Percentiles rank a stretch among this genome's conserved stretches.
Evolutionary conservation across 2,329 filamentous ascomycete genomes (phyloP).

Genomic region (Phaeosphaeriaceae sp.): DNA sequence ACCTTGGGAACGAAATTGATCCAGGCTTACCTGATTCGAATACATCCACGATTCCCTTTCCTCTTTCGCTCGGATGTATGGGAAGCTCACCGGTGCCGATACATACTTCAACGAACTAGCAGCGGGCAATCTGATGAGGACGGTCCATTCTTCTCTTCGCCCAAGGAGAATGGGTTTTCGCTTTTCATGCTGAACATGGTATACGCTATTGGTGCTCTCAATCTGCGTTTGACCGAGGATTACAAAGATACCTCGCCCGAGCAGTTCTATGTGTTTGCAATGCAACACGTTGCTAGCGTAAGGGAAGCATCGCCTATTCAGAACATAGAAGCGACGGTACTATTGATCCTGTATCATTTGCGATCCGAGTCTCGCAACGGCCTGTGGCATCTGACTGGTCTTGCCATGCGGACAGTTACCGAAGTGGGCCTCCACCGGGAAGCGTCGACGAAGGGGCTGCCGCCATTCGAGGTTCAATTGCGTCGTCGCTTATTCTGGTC

Average conservation of each 20-base stretch:
- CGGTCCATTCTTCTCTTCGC: slow-evolving; percentile 5
- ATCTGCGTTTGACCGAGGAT: slow-evolving; percentile 57
- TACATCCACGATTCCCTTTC: slow-evolving; percentile 60
- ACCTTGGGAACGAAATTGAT: slow-evolving; percentile 54
- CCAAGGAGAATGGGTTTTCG: slow-evolving; percentile 50
- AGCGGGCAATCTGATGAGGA: neutral
- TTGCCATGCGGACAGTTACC: slow-evolving; percentile 62
- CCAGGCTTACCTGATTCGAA: slow-evolving; percentile 54
- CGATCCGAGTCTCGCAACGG: slow-evolving; percentile 59
- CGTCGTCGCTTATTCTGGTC: slow-evolving; percentile 60
- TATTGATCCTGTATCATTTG: slow-evolving; percentile 60
- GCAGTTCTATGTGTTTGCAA: slow-evolving; percentile 58
- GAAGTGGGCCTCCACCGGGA: slow-evolving; percentile 60
- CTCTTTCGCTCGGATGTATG: slow-evolving; percentile 56
- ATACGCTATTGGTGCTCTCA: slow-evolving; percentile 60
- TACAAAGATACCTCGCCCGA: slow-evolving; percentile 49
- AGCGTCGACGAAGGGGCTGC: slow-evolving; percentile 52
- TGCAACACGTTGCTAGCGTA: slow-evolving; percentile 58
- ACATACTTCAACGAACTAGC: slow-evolving; percentile 4
- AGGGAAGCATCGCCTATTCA: slow-evolving; percentile 58
- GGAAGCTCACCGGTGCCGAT: slow-evolving; percentile 44
- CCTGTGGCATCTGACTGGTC: slow-evolving; percentile 63
- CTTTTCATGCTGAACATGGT: slow-evolving; percentile 61
- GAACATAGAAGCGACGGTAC: slow-evolving; percentile 61
- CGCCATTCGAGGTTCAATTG: slow-evolving; percentile 54